Percentiles rank a stretch among this genome's conserved stretches.
These are phyloP conservation scores for Lathyrus oleraceus DNA, from an alignment of 306 rosid genomes.

Conservation along the genomic window DNA sequence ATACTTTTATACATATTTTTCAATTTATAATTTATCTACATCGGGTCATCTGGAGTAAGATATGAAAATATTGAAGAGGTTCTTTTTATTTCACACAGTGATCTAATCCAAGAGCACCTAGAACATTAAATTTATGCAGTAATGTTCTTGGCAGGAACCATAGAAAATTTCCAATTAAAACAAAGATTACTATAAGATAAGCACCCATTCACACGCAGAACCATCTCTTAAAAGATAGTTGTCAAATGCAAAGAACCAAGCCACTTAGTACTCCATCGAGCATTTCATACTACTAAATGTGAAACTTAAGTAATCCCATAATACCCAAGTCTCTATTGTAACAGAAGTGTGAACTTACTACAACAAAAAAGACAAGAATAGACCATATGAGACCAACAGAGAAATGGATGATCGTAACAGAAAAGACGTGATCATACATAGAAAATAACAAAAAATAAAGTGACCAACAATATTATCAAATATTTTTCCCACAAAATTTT, in stretches of 20 bases:
- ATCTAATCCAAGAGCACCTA: not conserved
- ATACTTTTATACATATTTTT: not conserved
- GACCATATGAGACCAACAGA: not conserved
- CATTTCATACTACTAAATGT: not conserved
- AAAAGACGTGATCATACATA: slow-evolving; percentile 5
- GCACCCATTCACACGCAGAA: not conserved
- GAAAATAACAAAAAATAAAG: slow-evolving; percentile 4
- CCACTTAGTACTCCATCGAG: not conserved
- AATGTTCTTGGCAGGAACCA: not conserved
- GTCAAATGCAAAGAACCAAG: not conserved
- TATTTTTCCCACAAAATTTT: slow-evolving; percentile 4
- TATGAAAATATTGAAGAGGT: not conserved
- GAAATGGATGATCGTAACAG: not conserved
- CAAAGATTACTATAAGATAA: not conserved
- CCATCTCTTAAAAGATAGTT: not conserved
- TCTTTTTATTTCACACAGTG: not conserved
- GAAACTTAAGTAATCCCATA: not conserved
- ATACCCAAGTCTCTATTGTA: not conserved
- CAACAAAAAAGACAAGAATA: not conserved
- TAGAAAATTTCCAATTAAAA: not conserved
- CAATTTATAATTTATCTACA: not conserved
- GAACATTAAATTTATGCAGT: not conserved
- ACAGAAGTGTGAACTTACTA: not conserved
- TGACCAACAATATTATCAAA: not conserved
- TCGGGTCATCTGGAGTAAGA: not conserved